Conservation (phyloP, 2,329 filamentous ascomycete genomes). For the Pseudogymnoascus pannorum region DNA sequence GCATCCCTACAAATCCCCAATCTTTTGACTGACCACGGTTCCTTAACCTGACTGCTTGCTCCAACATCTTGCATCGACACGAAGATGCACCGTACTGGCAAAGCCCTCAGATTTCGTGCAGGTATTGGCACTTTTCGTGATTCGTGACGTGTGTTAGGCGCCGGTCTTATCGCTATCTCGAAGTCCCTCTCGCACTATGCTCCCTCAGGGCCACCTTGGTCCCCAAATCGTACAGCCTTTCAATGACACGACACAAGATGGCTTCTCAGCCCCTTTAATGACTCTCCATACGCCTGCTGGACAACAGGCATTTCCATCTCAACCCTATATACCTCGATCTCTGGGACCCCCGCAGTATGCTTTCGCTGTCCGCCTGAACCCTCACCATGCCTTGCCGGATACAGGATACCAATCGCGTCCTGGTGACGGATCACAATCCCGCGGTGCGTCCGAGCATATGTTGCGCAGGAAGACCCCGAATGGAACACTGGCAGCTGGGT, state of each 20-base stretch:
- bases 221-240: slow-evolving; percentile 19
- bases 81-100: slow-evolving; percentile 9
- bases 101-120: slow-evolving; percentile 23
- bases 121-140: slow-evolving; percentile 28
- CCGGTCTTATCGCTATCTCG: slow-evolving; percentile 40
- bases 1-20: slow-evolving; percentile 4
- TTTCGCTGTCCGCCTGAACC: slow-evolving; percentile 21
- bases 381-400: not conserved
- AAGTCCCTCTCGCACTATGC: slow-evolving; percentile 14
- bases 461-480: slow-evolving; percentile 87
- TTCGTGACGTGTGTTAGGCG: slow-evolving; percentile 16
- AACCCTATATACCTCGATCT: slow-evolving; percentile 23
- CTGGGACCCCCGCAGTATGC: slow-evolving; percentile 19
- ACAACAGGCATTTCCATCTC: slow-evolving; percentile 12
- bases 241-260: slow-evolving; percentile 18
- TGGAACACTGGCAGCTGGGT: slow-evolving; percentile 85
- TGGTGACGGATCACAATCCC: slow-evolving; percentile 19
- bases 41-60: not conserved
- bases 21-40: not conserved
- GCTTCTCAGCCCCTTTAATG: slow-evolving; percentile 21
- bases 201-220: not conserved
- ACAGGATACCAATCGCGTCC: slow-evolving; percentile 8
- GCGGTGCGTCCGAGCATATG: slow-evolving; percentile 57
- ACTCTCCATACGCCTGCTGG: not conserved
- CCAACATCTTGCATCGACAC: slow-evolving; percentile 2